A percentile compares a stretch with the other conserved stretches of the same genome.
Evolutionary conservation across 345 rosid genomes (phyloP).

Genomic region (Anastatica hierochuntica): DNA sequence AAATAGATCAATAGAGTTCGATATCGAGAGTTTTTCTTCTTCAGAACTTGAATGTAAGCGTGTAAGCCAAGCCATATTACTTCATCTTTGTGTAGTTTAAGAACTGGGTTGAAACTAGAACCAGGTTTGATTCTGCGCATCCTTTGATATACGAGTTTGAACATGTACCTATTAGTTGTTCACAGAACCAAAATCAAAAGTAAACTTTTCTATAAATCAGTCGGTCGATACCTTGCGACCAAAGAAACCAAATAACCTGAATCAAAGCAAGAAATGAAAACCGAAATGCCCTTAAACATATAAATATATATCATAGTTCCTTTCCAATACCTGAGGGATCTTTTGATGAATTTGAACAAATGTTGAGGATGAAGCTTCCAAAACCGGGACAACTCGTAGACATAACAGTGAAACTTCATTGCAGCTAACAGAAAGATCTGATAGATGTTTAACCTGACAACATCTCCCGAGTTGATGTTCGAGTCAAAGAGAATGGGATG

Average conservation of each 20-base stretch:
- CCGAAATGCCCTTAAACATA: too few relatives aligned
- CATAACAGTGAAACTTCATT: constrained; percentile 73
- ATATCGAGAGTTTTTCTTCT: constrained; percentile 55
- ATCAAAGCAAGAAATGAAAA: neutral
- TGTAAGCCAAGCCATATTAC: constrained; percentile 72
- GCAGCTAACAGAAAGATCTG: constrained; percentile 70
- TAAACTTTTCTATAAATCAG: too few relatives aligned
- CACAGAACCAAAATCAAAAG: too few relatives aligned
- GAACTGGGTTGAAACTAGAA: constrained; percentile 28
- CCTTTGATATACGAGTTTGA: constrained; percentile 39
- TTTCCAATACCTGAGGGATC: constrained; percentile 47
- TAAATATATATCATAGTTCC: neutral
- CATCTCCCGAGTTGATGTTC: constrained; percentile 56
- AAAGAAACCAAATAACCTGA: neutral
- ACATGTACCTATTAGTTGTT: constrained; percentile 44
- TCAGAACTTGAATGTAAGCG: constrained; percentile 50
- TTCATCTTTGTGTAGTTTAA: constrained; percentile 38
- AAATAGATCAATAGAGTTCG: constrained; percentile 33
- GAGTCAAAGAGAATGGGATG: constrained; percentile 73
- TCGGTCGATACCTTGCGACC: too few relatives aligned
- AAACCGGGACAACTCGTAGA: constrained; percentile 39
- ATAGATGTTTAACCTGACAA: constrained; percentile 68
- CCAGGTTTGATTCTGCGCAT: constrained; percentile 28
- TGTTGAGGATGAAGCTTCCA: constrained; percentile 35
- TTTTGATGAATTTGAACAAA: constrained; percentile 33